Base-by-base conservation (phyloP, 179 eudicot genomes). In the Spergularia azorica region DNA sequence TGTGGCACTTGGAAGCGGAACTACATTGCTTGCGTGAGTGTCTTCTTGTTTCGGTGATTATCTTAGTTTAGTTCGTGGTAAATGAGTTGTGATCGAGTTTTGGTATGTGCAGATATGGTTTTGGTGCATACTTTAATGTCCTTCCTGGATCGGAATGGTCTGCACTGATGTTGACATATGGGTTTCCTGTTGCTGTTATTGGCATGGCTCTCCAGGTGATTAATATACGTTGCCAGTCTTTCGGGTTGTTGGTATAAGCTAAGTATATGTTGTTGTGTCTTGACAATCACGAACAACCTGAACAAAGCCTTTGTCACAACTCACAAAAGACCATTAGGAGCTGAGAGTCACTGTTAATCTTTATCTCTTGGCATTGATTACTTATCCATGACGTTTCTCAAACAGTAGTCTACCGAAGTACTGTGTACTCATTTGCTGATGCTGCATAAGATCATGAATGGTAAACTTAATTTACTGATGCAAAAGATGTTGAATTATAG, bases 71-170 rank as follows among this genome's bases (percentile, higher is more conserved):
- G 20, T 3, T 18, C 15, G 26, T 43, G 36, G 16, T 43, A 20
- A 1, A 16, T 60, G 51, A 10, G 60, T 18, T 17, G 21, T 68
- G 26, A 32, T 26, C 16, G 51, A 56, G 50, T 32, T 55, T 72
- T 20, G 65, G 48, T 55, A 54, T 46, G 41, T 71, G 71, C 87
- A 95, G 98, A 56, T 95, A 95, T 80, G 97, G 99, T 70, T 95
- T 95, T 79, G 99, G 99, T 78, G 99, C 97, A 51, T 95, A 95
- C 85, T 95, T 95, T 75, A 93, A 91, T 81, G 80, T 95, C 73
- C 97, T 95, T 39, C 97, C 99, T 56, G 99, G 94, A 82, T 90
- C 99, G 59, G 99, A 95, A 81, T 95, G 97, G 99, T 95, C 99
- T 67, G 97, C 99, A 11, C n/a, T 95, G 62, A 95, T 95, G 99